Percentiles rank a stretch among this genome's conserved stretches.
Conservation (phyloP, 768 basidiomycete genomes). For the Suillus lakei region DNA sequence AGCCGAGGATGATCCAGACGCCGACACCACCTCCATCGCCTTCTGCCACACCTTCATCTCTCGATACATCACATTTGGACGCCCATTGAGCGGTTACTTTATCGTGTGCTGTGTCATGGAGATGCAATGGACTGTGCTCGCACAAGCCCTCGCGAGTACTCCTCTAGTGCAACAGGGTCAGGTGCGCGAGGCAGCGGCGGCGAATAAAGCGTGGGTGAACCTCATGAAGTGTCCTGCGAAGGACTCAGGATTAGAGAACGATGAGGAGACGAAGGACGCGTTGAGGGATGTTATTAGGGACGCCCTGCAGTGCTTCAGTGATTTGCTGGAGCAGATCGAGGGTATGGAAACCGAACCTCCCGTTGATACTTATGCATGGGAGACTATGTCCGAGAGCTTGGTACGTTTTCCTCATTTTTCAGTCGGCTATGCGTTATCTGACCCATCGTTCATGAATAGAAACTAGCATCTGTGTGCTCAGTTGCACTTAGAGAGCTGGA, state of each 20-base stretch:
- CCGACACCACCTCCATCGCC: constrained; percentile 46
- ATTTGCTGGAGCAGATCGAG: constrained; percentile 78
- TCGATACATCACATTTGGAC: constrained; percentile 74
- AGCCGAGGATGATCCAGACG: constrained; percentile 46
- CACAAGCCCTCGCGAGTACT: constrained; percentile 61
- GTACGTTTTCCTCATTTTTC: constrained; percentile 43
- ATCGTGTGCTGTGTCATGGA: constrained; percentile 89
- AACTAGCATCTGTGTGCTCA: constrained; percentile 84
- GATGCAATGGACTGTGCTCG: constrained; percentile 83
- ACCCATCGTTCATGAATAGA: constrained; percentile 47
- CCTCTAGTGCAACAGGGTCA: constrained; percentile 29
- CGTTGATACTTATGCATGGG: constrained; percentile 88
- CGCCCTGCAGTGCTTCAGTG: constrained; percentile 77
- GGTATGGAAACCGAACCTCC: constrained; percentile 83
- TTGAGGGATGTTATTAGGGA: constrained; percentile 57
- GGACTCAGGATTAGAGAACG: constrained; percentile 42
- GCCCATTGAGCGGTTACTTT: constrained; percentile 87
- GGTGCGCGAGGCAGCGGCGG: constrained; percentile 71
- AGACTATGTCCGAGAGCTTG: constrained; percentile 90
- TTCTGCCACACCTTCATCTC: constrained; percentile 74
- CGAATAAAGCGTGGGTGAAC: constrained; percentile 80
- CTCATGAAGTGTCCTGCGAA: constrained; percentile 59
- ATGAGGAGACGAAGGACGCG: constrained; percentile 38
- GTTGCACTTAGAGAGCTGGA: constrained; percentile 73
- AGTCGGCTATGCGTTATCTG: constrained; percentile 2